These are phyloP conservation scores for Tylopilus subfusipes DNA, from an alignment of 768 basidiomycete species.

Conservation along the genomic window DNA sequence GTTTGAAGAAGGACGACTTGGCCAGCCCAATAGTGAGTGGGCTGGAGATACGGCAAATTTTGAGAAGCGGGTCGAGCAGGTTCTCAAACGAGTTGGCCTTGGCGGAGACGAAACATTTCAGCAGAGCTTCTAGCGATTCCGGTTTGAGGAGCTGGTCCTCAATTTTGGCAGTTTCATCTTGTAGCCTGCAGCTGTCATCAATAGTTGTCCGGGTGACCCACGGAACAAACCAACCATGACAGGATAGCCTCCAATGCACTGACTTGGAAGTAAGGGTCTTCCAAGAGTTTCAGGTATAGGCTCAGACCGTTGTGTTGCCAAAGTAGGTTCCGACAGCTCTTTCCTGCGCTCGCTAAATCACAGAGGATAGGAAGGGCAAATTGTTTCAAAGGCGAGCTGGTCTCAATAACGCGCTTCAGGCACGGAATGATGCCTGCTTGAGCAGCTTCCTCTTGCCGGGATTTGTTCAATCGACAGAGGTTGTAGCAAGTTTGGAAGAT, in stretches of 20 bases:
- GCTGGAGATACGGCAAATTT: slow-evolving; percentile 81
- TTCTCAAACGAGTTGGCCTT: slow-evolving; percentile 92
- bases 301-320: slow-evolving; percentile 93
- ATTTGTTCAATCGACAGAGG: slow-evolving; percentile 91
- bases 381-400: slow-evolving; percentile 90
- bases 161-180: slow-evolving; percentile 92
- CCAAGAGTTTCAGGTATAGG: slow-evolving; percentile 74
- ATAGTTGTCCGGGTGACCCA: neutral
- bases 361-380: slow-evolving; percentile 96
- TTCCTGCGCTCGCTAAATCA: slow-evolving; percentile 92
- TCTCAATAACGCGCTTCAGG: slow-evolving; percentile 83
- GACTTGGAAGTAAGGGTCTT: slow-evolving; percentile 89
- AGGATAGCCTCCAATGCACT: slow-evolving; percentile 87
- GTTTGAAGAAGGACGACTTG: slow-evolving; percentile 79
- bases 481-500: slow-evolving; percentile 98
- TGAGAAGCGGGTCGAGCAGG: slow-evolving; percentile 87
- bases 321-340: slow-evolving; percentile 81
- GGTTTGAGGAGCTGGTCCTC: slow-evolving; percentile 81
- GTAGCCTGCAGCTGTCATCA: slow-evolving; percentile 56
- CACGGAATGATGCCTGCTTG: slow-evolving; percentile 93
- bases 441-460: slow-evolving; percentile 94
- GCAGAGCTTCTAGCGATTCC: slow-evolving; percentile 60
- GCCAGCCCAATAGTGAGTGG: slow-evolving; percentile 73
- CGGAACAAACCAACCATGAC: slow-evolving; percentile 61
- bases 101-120: slow-evolving; percentile 77